phyloP scores from a whole-genome alignment of 2,329 filamentous ascomycete species.

The Diaporthe eres region DNA sequence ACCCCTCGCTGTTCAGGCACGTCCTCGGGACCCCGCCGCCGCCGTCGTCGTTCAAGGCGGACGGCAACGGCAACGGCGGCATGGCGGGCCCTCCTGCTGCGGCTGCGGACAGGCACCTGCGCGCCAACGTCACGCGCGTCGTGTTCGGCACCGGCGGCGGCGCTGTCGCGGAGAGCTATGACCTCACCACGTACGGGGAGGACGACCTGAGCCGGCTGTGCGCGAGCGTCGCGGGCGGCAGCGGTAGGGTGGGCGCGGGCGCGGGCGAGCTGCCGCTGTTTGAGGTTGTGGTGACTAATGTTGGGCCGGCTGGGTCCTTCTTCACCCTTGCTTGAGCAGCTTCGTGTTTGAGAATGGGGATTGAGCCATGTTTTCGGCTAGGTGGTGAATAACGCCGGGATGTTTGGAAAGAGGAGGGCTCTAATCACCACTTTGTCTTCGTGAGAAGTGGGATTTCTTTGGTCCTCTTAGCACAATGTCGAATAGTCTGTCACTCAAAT shows the following conservation, averaged over 20 bases:
- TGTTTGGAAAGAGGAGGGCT: too few relatives aligned
- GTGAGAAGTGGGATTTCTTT: neutral
- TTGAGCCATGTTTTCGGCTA: too few relatives aligned
- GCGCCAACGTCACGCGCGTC: constrained; percentile 30
- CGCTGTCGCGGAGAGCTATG: constrained; percentile 39
- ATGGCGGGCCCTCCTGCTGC: too few relatives aligned
- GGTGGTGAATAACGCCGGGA: too few relatives aligned
- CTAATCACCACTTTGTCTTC: too few relatives aligned
- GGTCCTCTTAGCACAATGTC: neutral
- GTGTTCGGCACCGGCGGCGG: too few relatives aligned
- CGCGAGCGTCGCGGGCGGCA: neutral
- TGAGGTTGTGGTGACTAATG: constrained; percentile 32
- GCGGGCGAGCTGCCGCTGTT: constrained; percentile 33
- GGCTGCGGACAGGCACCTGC: neutral
- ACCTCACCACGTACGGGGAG: constrained; percentile 34
- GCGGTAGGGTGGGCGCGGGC: neutral
- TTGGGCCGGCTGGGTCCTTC: constrained; percentile 7
- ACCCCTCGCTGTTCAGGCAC: constrained; percentile 22
- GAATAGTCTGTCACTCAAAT: neutral
- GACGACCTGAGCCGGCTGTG: constrained; percentile 38
- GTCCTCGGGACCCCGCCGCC: neutral
- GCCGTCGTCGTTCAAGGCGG: neutral
- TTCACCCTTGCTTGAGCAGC: constrained; percentile 20
- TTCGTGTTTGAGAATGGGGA: too few relatives aligned
- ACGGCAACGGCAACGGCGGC: too few relatives aligned